phyloP scores from a whole-genome alignment of 2,329 filamentous ascomycete genomes.

The Trichoderma aggressivum region DNA sequence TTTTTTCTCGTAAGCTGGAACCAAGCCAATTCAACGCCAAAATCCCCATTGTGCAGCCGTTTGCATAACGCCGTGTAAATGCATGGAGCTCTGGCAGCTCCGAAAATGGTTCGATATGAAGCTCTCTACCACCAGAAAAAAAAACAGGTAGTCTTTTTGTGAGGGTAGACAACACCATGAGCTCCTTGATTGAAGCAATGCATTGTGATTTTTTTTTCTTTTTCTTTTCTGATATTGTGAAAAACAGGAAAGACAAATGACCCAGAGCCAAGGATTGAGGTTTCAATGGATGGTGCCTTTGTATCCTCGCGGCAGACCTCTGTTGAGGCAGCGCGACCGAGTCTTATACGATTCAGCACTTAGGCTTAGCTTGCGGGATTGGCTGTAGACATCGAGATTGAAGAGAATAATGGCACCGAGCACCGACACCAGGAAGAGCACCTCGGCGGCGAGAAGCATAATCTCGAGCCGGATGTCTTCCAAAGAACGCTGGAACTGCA shows the following conservation, averaged over 20 bases:
- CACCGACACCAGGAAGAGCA: constrained; percentile 33
- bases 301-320: constrained; percentile 19
- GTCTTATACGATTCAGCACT: constrained; percentile 22
- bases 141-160: constrained; percentile 17
- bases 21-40: constrained; percentile 1
- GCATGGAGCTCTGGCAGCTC: background rate
- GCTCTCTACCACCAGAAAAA: background rate
- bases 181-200: background rate
- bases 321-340: constrained; percentile 21
- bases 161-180: constrained; percentile 21
- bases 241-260: background rate
- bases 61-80: constrained; percentile 11
- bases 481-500: constrained; percentile 23
- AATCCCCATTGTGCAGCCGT: background rate
- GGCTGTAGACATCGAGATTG: constrained; percentile 22
- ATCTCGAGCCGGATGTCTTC: constrained; percentile 35
- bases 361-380: constrained; percentile 13
- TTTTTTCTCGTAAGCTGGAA: background rate
- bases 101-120: background rate
- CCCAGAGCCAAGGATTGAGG: background rate
- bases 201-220: constrained; percentile 18
- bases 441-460: constrained; percentile 31
- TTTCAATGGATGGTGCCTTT: constrained; percentile 10
- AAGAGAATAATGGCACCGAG: constrained; percentile 33
- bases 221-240: constrained; percentile 23